Conservation (phyloP, 192 early-diverging fungal species). For the Gryganskiella cystojenkinii region DNA sequence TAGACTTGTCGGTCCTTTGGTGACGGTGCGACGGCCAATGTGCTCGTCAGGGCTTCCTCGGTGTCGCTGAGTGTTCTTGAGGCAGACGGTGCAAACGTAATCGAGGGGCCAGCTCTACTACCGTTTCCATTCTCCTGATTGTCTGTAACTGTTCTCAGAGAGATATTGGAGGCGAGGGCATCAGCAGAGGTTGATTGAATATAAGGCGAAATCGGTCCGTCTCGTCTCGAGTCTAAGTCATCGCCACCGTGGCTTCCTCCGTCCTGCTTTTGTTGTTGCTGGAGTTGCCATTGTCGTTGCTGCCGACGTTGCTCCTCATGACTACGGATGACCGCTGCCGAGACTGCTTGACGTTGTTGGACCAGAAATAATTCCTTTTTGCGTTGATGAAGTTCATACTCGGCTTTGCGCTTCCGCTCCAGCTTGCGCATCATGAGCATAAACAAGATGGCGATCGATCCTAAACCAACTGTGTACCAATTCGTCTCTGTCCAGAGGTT, state of each 20-base stretch:
- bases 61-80: constrained; percentile 1
- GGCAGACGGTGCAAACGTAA: constrained; percentile 9
- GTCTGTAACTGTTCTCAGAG: constrained; percentile 24
- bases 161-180: constrained; percentile 23
- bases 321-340: constrained; percentile 21
- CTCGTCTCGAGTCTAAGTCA: no score
- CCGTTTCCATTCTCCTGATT: neutral
- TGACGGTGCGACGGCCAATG: neutral
- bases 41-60: constrained; percentile 5
- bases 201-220: neutral
- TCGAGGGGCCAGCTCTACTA: neutral
- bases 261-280: constrained; percentile 16
- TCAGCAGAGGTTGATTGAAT: neutral
- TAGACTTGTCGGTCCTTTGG: constrained; percentile 30
- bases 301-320: constrained; percentile 26
- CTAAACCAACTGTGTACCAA: constrained; percentile 39
- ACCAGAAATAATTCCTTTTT: constrained; percentile 37
- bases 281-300: constrained; percentile 11
- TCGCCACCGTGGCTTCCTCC: no score
- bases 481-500: constrained; percentile 34
- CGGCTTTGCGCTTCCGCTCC: constrained; percentile 32
- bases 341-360: constrained; percentile 35
- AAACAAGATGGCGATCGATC: constrained; percentile 32
- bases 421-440: constrained; percentile 35
- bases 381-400: constrained; percentile 19